phyloP scores from a whole-genome alignment of 352 stramenopile species.

The Phytophthora foliorum region DNA sequence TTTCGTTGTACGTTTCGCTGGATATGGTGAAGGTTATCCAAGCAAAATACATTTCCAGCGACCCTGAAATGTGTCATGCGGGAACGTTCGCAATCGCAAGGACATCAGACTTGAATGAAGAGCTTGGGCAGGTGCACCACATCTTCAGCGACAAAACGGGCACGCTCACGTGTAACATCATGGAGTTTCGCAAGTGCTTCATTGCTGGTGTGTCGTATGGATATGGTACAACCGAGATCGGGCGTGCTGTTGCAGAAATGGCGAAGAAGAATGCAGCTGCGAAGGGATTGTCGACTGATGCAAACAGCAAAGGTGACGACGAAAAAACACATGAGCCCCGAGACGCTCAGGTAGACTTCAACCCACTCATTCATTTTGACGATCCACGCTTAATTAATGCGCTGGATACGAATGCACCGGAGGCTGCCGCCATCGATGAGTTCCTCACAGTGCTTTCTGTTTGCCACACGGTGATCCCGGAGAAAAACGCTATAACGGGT shows the following conservation, averaged over 20 bases:
- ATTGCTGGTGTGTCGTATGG: constrained; percentile 88
- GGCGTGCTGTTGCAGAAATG: constrained; percentile 63
- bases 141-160: constrained; percentile 99
- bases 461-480: constrained; percentile 82
- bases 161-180: constrained; percentile 99
- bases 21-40: constrained; percentile 94
- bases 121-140: constrained; percentile 96
- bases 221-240: constrained; percentile 83
- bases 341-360: constrained; percentile 70
- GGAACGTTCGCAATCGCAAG: constrained; percentile 86
- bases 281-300: constrained; percentile 15
- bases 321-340: constrained; percentile 41
- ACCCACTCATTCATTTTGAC: constrained; percentile 77
- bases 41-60: constrained; percentile 71
- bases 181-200: constrained; percentile 96
- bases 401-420: constrained; percentile 36
- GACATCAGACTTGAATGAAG: constrained; percentile 93
- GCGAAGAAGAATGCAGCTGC: constrained; percentile 38
- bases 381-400: constrained; percentile 68
- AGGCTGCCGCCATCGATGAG: constrained; percentile 56
- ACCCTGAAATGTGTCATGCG: constrained; percentile 88
- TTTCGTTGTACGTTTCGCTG: constrained; percentile 98
- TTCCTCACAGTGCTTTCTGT: constrained; percentile 80
- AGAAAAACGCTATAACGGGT: constrained; percentile 58
- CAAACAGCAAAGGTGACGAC: constrained; percentile 10